Conservation (phyloP, 2,329 filamentous ascomycete species). For the Cordyceps pruinosa region DNA sequence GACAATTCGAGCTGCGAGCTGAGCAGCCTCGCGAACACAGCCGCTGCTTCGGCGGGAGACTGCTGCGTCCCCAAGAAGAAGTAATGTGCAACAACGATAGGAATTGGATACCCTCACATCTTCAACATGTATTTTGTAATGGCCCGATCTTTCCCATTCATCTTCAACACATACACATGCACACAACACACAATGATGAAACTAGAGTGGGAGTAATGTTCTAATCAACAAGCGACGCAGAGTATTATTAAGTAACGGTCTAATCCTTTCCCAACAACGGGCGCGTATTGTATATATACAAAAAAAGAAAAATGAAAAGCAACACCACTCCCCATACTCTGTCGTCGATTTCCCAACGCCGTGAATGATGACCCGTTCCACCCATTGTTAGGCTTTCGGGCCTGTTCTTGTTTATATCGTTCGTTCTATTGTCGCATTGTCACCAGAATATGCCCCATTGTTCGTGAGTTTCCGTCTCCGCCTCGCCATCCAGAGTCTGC, state of each 20-base stretch:
- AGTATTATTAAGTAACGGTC: conserved; percentile 10
- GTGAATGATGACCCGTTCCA: conserved; percentile 1
- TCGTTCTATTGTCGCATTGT: conserved; percentile 2
- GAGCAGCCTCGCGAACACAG: conserved; percentile 40
- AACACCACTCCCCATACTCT: conserved; percentile 8
- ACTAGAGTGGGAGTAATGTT: background rate
- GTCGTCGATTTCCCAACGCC: conserved; percentile 11
- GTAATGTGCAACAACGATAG: background rate
- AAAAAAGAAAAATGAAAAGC: conserved; percentile 4
- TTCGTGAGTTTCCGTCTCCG: background rate
- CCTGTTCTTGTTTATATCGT: conserved; percentile 7
- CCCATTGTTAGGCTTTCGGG: background rate
- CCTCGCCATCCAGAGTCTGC: background rate
- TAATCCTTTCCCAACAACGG: background rate
- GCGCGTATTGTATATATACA: conserved; percentile 12
- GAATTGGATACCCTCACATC: background rate
- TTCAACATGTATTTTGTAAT: background rate
- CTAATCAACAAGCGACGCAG: conserved; percentile 3
- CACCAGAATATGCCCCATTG: background rate
- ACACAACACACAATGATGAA: background rate
- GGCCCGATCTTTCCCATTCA: background rate
- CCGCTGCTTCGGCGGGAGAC: conserved; percentile 39
- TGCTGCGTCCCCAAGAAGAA: conserved; percentile 44
- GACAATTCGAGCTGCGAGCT: conserved; percentile 30
- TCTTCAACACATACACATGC: background rate